Percentiles rank a stretch among this genome's conserved stretches.
phyloP scores from a whole-genome alignment of 805 yeast genomes.

The Wickerhamomyces strasburgensis region DNA sequence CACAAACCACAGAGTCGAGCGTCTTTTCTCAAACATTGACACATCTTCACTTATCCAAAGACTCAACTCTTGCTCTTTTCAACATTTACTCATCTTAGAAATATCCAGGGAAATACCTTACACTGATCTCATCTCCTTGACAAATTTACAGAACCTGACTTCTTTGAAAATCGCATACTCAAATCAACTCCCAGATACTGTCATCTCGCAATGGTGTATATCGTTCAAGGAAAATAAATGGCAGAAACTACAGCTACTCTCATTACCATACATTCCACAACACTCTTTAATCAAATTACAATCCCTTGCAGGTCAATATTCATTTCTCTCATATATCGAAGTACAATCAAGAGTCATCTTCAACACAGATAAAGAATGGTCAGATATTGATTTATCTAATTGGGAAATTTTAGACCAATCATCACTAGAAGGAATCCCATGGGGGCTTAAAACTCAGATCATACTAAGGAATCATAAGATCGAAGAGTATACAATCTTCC shows the following conservation, averaged over 20 bases:
- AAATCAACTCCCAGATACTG: constrained; percentile 14
- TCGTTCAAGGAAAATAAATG: constrained; percentile 21
- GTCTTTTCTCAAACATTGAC: constrained; percentile 26
- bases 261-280: constrained; percentile 16
- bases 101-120: constrained; percentile 12
- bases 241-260: constrained; percentile 19
- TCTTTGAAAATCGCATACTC: constrained; percentile 14
- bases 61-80: constrained; percentile 12
- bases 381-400: constrained; percentile 10
- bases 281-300: constrained; percentile 18
- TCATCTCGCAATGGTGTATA: constrained; percentile 20
- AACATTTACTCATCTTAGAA: constrained; percentile 17
- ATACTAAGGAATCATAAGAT: constrained; percentile 10
- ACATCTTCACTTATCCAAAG: constrained; percentile 11
- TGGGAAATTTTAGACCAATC: constrained; percentile 15
- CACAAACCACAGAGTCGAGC: constrained; percentile 31
- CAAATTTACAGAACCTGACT: constrained; percentile 17
- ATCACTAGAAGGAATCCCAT: constrained; percentile 9
- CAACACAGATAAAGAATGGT: constrained; percentile 17
- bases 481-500: constrained; percentile 3
- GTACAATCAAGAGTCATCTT: constrained; percentile 8
- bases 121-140: constrained; percentile 16
- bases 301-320: constrained; percentile 6
- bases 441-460: constrained; percentile 19
- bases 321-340: constrained; percentile 19